phyloP scores from a whole-genome alignment of 2,329 filamentous ascomycete genomes.

The Exophiala calicioides region DNA sequence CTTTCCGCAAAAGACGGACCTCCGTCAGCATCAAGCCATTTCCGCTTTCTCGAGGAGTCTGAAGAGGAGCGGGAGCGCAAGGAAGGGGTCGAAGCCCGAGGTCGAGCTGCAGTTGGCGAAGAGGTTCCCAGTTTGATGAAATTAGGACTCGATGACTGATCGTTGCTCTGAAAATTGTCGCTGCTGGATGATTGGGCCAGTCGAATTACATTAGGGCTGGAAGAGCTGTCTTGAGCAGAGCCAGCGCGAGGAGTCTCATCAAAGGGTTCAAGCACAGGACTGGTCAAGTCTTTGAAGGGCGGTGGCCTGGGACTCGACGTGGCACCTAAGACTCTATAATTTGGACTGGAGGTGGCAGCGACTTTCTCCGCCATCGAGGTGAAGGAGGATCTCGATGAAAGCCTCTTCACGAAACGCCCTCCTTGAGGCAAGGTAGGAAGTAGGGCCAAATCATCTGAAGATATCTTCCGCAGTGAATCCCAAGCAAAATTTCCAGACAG shows the following conservation, averaged over 20 bases:
- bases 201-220: conserved; percentile 45
- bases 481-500: conserved; percentile 28
- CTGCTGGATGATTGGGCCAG: conserved; percentile 41
- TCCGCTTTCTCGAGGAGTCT: conserved; percentile 35
- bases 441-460: conserved; percentile 27
- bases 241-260: conserved; percentile 11
- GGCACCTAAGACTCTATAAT: conserved; percentile 24
- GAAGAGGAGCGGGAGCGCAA: conserved; percentile 43
- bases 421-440: conserved; percentile 24
- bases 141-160: conserved; percentile 19
- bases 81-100: conserved; percentile 35
- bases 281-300: conserved; percentile 14
- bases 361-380: conserved; percentile 20
- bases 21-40: conserved; percentile 21
- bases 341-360: conserved; percentile 25
- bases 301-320: conserved; percentile 22
- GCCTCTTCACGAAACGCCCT: conserved; percentile 10
- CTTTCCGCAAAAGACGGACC: conserved; percentile 17
- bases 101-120: conserved; percentile 33
- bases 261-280: conserved; percentile 15
- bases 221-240: conserved; percentile 32
- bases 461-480: conserved; percentile 28
- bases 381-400: conserved; percentile 25
- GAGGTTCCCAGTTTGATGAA: conserved; percentile 43
- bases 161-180: conserved; percentile 16